Evolutionary conservation across 208 protist species (phyloP), one percentile per base, ranked within the genome.

Genomic region (Naegleria lovaniensis): DNA sequence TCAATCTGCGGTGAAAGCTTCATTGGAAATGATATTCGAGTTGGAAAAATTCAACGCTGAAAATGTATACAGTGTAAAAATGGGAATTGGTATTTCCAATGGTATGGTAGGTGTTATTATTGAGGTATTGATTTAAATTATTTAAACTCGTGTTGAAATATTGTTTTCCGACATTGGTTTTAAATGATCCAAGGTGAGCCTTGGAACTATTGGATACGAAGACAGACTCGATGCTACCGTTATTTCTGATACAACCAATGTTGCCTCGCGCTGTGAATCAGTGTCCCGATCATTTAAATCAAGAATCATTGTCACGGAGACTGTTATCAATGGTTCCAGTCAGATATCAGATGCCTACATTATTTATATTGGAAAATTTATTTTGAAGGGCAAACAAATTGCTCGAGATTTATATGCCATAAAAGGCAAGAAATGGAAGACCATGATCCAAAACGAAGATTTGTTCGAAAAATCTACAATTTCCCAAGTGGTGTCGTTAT

Each of bases 151-250:
- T n/a, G n/a, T n/a, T n/a, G n/a, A n/a, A n/a, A n/a, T n/a, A n/a
- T n/a, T n/a, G n/a, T n/a, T n/a, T n/a, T n/a, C n/a, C n/a, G n/a
- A n/a, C n/a, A n/a, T n/a, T n/a, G n/a, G n/a, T n/a, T n/a, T n/a
- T n/a, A n/a, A 48, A 48, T 48, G 43, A 48, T 48, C 43, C 1
- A 48, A 48, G 43, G 43, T 48, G 43, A 48, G 43, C 7, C 52
- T 91, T 33, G 91, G 91, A 29, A 92, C 90, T n/a, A 48, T 92
- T 40, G 91, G 91, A 55, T 92, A 67, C 36, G 43, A 51, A 15
- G 9, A 33, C 15, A 1, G 83, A 33, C 39, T 92, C 0, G 58
- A 92, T 84, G 92, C 89, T 75, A 92, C 91, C 13, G 91, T 92
- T 4, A 87, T 87, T 33, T 87, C 83, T 36, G 83, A 87, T 87